Percentiles rank a stretch among this genome's conserved stretches.
phyloP scores from a whole-genome alignment of 441 rosid species.

The Manihot esculenta region DNA sequence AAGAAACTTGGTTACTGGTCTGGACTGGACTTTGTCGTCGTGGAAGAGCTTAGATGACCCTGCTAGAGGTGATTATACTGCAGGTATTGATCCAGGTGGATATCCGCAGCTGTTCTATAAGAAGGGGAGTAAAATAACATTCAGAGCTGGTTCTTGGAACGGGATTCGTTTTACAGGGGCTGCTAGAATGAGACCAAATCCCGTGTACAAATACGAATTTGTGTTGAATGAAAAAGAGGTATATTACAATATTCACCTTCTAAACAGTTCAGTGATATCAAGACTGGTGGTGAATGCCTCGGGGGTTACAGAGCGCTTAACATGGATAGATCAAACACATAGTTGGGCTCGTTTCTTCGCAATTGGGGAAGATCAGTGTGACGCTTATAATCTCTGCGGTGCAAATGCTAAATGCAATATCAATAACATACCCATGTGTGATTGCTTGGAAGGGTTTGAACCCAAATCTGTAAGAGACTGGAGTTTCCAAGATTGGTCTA shows the following conservation, averaged over 20 bases:
- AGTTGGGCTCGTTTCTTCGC: conserved; percentile 53
- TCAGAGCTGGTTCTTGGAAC: conserved; percentile 74
- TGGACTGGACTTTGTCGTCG: conserved; percentile 43
- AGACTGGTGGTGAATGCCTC: conserved; percentile 37
- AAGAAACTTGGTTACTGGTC: conserved; percentile 41
- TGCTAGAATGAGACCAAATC: conserved; percentile 30
- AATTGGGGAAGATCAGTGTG: conserved; percentile 41
- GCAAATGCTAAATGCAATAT: conserved; percentile 54
- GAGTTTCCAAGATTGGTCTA: conserved; percentile 53
- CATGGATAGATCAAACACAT: conserved; percentile 44
- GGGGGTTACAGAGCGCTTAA: conserved; percentile 44
- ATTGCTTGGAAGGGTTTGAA: conserved; percentile 60
- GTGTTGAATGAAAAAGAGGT: conserved; percentile 38
- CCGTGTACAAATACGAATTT: conserved; percentile 37
- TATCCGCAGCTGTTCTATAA: conserved; percentile 45
- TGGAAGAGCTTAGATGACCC: conserved; percentile 70
- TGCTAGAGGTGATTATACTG: conserved; percentile 52
- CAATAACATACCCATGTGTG: conserved; percentile 33
- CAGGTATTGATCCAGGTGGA: conserved; percentile 40
- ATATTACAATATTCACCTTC: conserved; percentile 33
- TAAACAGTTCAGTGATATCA: conserved; percentile 33
- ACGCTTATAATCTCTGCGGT: conserved; percentile 56
- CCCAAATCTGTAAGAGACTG: conserved; percentile 46
- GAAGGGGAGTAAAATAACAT: conserved; percentile 22
- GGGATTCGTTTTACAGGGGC: conserved; percentile 53